Evolutionary conservation across 2,329 filamentous ascomycete genomes (phyloP).

Genomic region (Nothophaeocryptopus gaeumannii): DNA sequence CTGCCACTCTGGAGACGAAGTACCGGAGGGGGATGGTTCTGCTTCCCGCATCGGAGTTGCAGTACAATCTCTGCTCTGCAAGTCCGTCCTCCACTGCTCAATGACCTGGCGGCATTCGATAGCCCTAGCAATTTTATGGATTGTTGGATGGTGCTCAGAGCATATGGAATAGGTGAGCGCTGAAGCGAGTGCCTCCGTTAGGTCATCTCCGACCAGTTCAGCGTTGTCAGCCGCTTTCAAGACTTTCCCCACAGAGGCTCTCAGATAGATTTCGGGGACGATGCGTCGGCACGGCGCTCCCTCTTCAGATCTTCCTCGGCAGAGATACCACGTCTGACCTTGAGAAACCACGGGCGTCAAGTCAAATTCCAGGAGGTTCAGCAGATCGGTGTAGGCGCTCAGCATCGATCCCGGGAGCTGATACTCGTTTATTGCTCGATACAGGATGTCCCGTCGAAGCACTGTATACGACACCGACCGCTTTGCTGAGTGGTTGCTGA

Average conservation of each 20-base stretch:
- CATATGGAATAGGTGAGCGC: constrained; percentile 14
- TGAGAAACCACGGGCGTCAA: constrained; percentile 7
- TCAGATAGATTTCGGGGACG: constrained; percentile 13
- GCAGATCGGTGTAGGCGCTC: constrained; percentile 10
- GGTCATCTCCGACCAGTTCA: constrained; percentile 7
- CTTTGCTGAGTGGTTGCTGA: neutral
- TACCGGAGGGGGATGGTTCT: no score
- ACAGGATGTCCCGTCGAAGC: constrained; percentile 7
- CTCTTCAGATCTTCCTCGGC: constrained; percentile 10
- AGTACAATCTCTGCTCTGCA: no score
- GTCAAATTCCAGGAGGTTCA: constrained; percentile 7
- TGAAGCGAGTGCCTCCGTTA: constrained; percentile 9
- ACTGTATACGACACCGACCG: neutral
- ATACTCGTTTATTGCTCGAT: constrained; percentile 9
- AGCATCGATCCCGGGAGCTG: constrained; percentile 10
- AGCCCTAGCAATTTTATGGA: constrained; percentile 13
- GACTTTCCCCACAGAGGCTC: constrained; percentile 7
- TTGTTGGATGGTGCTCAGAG: constrained; percentile 10
- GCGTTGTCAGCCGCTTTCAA: constrained; percentile 11
- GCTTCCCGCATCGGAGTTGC: no score
- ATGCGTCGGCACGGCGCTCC: constrained; percentile 5
- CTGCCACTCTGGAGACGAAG: no score
- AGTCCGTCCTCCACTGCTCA: constrained; percentile 6
- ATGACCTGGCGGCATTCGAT: constrained; percentile 8
- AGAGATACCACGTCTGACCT: constrained; percentile 13